A percentile compares a stretch with the other conserved stretches of the same genome.
These are phyloP conservation scores for Fraxinus dipetala DNA, from an alignment of 305 asterid genomes.

Conservation along the genomic window DNA sequence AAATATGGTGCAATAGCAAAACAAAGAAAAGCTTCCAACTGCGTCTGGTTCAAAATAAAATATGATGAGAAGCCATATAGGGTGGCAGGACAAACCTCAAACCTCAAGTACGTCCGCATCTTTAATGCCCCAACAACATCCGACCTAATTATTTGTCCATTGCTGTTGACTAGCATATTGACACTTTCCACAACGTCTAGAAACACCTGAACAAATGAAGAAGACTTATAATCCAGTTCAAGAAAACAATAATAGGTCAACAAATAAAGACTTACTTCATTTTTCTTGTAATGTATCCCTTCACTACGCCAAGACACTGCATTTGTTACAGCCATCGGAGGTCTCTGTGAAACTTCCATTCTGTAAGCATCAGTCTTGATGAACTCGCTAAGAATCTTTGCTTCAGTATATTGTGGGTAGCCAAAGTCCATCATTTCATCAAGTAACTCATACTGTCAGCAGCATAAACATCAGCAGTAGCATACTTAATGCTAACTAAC, in stretches of 20 bases:
- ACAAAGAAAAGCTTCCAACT: not conserved
- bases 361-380: constrained; percentile 97
- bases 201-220: constrained; percentile 46
- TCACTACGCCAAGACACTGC: constrained; percentile 99
- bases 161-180: constrained; percentile 90
- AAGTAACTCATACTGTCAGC: constrained; percentile 78
- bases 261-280: constrained; percentile 59
- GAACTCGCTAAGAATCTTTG: constrained; percentile 93
- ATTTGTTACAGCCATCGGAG: constrained; percentile 99
- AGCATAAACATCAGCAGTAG: constrained; percentile 23
- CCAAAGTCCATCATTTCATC: constrained; percentile 99
- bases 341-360: constrained; percentile 94
- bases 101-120: constrained; percentile 97
- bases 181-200: constrained; percentile 98
- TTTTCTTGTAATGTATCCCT: constrained; percentile 87
- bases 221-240: constrained; percentile 3
- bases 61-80: not conserved
- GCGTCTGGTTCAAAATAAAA: not conserved
- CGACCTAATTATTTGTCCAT: constrained; percentile 86
- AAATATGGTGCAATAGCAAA: not conserved
- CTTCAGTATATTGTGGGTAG: constrained; percentile 95
- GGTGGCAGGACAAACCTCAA: constrained; percentile 50
- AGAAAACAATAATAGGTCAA: not conserved
- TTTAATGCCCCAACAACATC: constrained; percentile 93
- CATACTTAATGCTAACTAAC: not conserved